Base-by-base conservation (phyloP, 2,329 filamentous ascomycete species). In the Colletotrichum brevisporum region DNA sequence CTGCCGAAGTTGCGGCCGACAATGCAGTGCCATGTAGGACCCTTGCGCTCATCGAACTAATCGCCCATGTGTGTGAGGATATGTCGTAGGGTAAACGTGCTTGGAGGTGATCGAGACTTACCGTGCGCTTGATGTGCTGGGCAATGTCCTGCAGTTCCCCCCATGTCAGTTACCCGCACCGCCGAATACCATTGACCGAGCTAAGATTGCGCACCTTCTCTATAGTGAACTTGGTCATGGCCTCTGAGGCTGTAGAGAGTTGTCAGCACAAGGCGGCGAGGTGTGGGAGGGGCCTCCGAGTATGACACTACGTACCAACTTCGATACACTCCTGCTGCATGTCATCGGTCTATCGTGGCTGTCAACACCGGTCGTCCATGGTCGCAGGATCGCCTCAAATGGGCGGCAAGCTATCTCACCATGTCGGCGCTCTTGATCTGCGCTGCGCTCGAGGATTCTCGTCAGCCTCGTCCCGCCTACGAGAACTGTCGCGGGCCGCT, bases 391-490 rank as follows among this genome's bases (percentile, higher is more conserved):
- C 24, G 13, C 10, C 50, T 24, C 36, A 27, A 27, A 18, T 39
- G 52, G n/a, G 31, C 27, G 52, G 27, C 64, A 27, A 41, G 62
- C 53, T 41, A 57, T 27, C 85, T 82, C 88, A 98, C 96, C 96
- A 99, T 99, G 80, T 99, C 96, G 69, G 94, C 95, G 75, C 95
- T 97, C 87, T 99, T 99, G 83, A 99, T 91, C 84, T 97, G 94
- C 72, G 94, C 96, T 99, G 78, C 73, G 76, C 43, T 51, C 55
- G 41, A 24, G 10, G 24, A 10, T 43, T 41, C 18, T 43, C 16
- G 67, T 69, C 43, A 72, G 62, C 59, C 18, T 41, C 26, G 15
- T 27, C 39, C 13, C 8, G 69, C 73, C 69, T 73, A 70, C 63
- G 50, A 48, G 16, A 10, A n/a, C 51, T 4, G 45, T 36, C 45